These are phyloP conservation scores for Cercospora beticola DNA, from an alignment of 2,329 filamentous ascomycete genomes.

Conservation along the genomic window DNA sequence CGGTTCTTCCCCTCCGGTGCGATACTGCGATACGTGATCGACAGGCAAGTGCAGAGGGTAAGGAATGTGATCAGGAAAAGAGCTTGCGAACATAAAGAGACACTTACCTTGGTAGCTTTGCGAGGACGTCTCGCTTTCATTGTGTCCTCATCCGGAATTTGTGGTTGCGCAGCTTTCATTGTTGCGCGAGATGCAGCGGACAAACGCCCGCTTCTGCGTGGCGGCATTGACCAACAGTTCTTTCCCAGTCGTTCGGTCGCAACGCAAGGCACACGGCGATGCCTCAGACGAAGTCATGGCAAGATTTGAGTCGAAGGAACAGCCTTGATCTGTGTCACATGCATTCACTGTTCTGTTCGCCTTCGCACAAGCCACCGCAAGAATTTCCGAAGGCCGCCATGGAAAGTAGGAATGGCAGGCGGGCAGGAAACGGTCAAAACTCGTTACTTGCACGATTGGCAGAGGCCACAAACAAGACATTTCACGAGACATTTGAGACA, in stretches of 20 bases:
- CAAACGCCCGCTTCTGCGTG: neutral
- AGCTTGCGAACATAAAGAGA: neutral
- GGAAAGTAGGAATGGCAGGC: neutral
- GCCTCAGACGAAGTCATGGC: neutral
- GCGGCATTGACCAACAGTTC: constrained; percentile 4
- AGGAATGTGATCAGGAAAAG: neutral
- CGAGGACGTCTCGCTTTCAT: neutral
- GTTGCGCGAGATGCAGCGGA: constrained; percentile 1
- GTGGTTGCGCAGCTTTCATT: neutral
- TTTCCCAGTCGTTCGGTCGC: neutral
- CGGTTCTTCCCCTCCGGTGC: neutral
- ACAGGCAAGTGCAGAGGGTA: neutral
- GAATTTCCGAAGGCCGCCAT: neutral
- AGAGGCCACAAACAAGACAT: neutral
- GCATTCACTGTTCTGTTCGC: neutral
- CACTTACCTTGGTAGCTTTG: neutral
- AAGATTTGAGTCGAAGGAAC: neutral
- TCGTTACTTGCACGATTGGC: neutral
- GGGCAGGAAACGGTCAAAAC: neutral
- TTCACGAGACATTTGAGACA: neutral
- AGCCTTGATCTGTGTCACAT: neutral
- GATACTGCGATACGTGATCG: neutral
- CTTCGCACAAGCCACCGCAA: neutral
- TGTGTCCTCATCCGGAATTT: neutral
- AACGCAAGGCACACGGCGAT: neutral